Evolutionary conservation across 148 eudicot species (phyloP), one percentile per base, ranked within the genome.

Genomic region (Nepenthes gracilis): DNA sequence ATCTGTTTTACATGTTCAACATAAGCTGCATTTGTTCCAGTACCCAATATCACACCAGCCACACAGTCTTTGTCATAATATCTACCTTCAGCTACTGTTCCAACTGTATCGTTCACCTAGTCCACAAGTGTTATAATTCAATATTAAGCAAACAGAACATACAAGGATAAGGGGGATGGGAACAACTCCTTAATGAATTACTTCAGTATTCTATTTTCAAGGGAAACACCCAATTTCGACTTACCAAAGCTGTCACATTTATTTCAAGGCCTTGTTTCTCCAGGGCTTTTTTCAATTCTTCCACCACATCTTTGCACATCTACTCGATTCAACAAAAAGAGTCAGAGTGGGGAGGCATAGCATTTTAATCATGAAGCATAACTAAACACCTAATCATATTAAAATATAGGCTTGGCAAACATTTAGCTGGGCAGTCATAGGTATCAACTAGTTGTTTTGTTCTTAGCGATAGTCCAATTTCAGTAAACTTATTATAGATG

Each of bases 81-180:
- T 68, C 84, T 77, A 59, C 89, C 95, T 57, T 95, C 95, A 23
- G 89, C 95, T 52, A 90, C 72, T 70, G 80, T 72, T 35, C 95
- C 95, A 13, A 78, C 74, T 6, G 83, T 79, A 55, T 83, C 92
- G 69, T 87, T 85, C 70, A 81, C 89, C 97, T 90, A 73, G 43
- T 40, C 38, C 50, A 35, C 37, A 49, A 40, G 4, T 40, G 4
- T 4, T 40, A 8, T 1, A 40, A 40, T 40, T 40, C 32, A 52
- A 36, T 2, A 2, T 7, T n/a, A 6, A 12, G 9, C 33, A 62
- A 23, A 35, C 4, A 37, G 47, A 12, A 50, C 43, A 13, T 35
- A 14, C 2, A 2, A 49, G 13, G 6, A 2, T 23, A 34, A 12
- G 15, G 9, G 9, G 15, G 9, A 2, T 15, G 35, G 23, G 1